A percentile compares a stretch with the other conserved stretches of the same genome.
Conservation (phyloP, 306 rosid species). For the Cucumis hystrix region DNA sequence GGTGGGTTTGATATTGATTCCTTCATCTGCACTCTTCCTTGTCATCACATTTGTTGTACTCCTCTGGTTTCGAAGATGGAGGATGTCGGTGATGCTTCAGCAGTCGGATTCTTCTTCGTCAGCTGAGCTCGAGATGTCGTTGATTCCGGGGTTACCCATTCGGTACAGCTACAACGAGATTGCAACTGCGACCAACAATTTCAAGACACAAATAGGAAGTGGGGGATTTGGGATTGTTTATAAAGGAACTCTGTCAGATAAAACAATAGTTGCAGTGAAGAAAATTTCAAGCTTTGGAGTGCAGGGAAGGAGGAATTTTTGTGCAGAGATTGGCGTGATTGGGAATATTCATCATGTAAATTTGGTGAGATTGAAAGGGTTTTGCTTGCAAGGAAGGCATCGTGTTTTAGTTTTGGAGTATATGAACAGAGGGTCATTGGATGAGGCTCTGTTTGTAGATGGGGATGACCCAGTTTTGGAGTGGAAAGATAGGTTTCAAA, state of each 20-base stretch:
- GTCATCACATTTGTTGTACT: not conserved
- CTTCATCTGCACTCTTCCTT: not conserved
- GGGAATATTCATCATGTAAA: conserved; percentile 77
- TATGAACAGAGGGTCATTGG: conserved; percentile 84
- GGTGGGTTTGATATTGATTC: not conserved
- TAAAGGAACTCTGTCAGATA: conserved; percentile 45
- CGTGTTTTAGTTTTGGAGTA: conserved; percentile 70
- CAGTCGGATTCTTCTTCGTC: conserved; percentile 38
- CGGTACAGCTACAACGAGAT: conserved; percentile 61
- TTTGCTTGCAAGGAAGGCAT: conserved; percentile 67
- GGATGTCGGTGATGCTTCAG: conserved; percentile 21
- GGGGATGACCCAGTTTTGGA: conserved; percentile 54
- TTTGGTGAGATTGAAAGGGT: conserved; percentile 66
- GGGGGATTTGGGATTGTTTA: conserved; percentile 26
- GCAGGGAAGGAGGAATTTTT: conserved; percentile 75
- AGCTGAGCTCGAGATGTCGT: not conserved
- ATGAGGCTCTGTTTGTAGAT: conserved; percentile 41
- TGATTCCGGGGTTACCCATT: conserved; percentile 69
- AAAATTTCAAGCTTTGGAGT: conserved; percentile 53
- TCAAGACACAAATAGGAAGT: conserved; percentile 62
- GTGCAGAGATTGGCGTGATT: conserved; percentile 73
- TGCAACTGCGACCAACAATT: conserved; percentile 53
- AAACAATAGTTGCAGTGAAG: conserved; percentile 65
- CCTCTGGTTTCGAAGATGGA: conserved; percentile 21
- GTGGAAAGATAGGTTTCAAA: conserved; percentile 71